These are phyloP conservation scores for Alternaria dauci DNA, from an alignment of 2,329 filamentous ascomycete genomes.

Conservation along the genomic window DNA sequence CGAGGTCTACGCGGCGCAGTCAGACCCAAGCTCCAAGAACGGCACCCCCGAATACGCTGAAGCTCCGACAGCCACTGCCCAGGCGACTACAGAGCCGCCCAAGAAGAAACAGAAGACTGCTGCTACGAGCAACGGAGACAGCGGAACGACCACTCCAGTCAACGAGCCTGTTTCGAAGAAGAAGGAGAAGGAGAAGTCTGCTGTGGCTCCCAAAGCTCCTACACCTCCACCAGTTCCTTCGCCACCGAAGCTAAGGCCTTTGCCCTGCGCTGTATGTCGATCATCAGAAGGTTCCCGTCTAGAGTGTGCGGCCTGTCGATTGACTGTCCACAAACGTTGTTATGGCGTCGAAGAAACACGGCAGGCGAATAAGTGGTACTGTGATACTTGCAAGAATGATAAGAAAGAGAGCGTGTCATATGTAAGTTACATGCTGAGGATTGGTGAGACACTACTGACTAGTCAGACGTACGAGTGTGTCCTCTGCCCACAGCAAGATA, in stretches of 20 bases:
- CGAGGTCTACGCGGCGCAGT: conserved; percentile 60
- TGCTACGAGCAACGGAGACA: conserved; percentile 56
- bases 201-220: conserved; percentile 57
- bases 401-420: conserved; percentile 92
- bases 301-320: conserved; percentile 84
- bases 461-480: conserved; percentile 83
- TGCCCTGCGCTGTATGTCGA: conserved; percentile 87
- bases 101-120: conserved; percentile 68
- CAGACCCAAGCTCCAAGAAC: conserved; percentile 39
- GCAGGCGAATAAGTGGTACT: conserved; percentile 81
- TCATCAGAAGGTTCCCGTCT: conserved; percentile 68
- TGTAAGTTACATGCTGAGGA: conserved; percentile 59
- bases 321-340: conserved; percentile 90
- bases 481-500: conserved; percentile 83
- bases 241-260: conserved; percentile 76
- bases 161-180: conserved; percentile 53
- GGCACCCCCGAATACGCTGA: conserved; percentile 42
- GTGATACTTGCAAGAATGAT: conserved; percentile 95
- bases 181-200: conserved; percentile 50
- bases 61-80: conserved; percentile 32
- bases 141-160: conserved; percentile 54
- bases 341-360: conserved; percentile 83
- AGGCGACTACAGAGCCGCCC: conserved; percentile 57
- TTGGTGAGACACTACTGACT: conserved; percentile 24
- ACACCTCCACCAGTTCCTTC: conserved; percentile 74